phyloP scores from a whole-genome alignment of 2,329 filamentous ascomycete species.

The Chaetomium globosum region DNA sequence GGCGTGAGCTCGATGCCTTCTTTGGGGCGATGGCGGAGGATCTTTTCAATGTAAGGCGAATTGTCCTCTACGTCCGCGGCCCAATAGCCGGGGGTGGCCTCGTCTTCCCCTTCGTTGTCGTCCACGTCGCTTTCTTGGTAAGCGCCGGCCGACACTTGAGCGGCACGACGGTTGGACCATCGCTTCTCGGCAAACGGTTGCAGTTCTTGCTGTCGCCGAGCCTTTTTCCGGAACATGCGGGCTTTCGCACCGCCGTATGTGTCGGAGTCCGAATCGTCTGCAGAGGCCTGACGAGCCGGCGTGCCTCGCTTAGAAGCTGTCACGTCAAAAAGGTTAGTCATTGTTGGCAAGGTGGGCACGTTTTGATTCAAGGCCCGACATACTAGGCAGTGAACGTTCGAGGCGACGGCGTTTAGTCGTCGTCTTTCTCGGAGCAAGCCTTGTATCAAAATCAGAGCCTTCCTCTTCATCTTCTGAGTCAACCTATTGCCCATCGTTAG shows the following conservation, averaged over 20 bases:
- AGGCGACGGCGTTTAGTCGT: conserved; percentile 73
- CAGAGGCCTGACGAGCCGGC: conserved; percentile 37
- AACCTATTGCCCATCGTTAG: conserved; percentile 44
- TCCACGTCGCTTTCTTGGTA: conserved; percentile 66
- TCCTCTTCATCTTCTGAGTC: conserved; percentile 64
- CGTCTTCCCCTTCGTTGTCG: conserved; percentile 67
- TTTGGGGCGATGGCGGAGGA: conserved; percentile 82
- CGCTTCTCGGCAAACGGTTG: conserved; percentile 38
- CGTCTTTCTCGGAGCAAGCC: conserved; percentile 58
- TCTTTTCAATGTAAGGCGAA: conserved; percentile 83
- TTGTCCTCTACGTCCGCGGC: conserved; percentile 70
- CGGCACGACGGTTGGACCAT: conserved; percentile 40
- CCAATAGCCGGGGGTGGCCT: conserved; percentile 72
- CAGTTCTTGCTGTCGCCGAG: conserved; percentile 39
- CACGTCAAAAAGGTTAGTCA: conserved; percentile 18
- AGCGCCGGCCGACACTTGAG: conserved; percentile 38
- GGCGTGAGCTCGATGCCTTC: conserved; percentile 64
- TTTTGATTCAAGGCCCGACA: conserved; percentile 37
- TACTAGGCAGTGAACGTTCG: conserved; percentile 66
- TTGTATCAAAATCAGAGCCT: conserved; percentile 73
- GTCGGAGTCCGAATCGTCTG: conserved; percentile 39
- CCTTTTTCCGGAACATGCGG: conserved; percentile 38
- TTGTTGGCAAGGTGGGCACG: neutral
- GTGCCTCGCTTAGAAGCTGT: conserved; percentile 39
- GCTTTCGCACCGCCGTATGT: conserved; percentile 40